Evolutionary conservation across 1,284 basidiomycete genomes (phyloP).

Genomic region (Athelia sp.): DNA sequence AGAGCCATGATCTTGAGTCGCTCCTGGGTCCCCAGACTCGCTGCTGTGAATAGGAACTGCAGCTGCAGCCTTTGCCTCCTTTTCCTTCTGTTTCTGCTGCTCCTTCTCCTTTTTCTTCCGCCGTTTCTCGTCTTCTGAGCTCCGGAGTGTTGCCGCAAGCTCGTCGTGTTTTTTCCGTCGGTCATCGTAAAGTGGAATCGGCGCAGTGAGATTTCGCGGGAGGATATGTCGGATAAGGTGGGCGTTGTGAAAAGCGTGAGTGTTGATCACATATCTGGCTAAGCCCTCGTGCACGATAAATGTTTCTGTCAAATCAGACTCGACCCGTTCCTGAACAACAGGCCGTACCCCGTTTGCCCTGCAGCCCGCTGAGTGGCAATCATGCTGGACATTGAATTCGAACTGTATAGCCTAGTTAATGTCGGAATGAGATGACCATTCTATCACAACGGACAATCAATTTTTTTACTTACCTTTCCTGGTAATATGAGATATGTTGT

Average conservation of each 20-base stretch:
- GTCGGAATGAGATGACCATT: not conserved
- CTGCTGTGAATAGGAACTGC: not conserved
- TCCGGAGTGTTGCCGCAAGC: not conserved
- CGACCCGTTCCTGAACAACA: constrained; percentile 21
- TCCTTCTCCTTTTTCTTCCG: not conserved
- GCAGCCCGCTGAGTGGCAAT: constrained; percentile 12
- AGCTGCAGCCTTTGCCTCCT: not conserved
- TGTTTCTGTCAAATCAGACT: constrained; percentile 12
- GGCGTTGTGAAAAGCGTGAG: constrained; percentile 9
- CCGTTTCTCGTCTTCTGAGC: not conserved
- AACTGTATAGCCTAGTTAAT: constrained; percentile 13
- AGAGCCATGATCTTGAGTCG: too few species aligned
- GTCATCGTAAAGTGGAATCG: not conserved
- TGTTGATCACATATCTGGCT: constrained; percentile 23
- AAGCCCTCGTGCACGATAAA: constrained; percentile 18
- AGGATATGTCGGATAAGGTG: constrained; percentile 18
- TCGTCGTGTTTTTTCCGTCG: not conserved
- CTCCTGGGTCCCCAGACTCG: too few species aligned
- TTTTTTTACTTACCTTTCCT: constrained; percentile 2
- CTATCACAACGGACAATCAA: too few species aligned
- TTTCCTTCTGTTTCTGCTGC: too few species aligned
- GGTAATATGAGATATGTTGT: constrained; percentile 3
- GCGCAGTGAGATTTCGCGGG: constrained; percentile 19
- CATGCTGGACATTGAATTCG: constrained; percentile 18
- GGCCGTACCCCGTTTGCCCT: constrained; percentile 13